phyloP scores from a whole-genome alignment of 2,329 filamentous ascomycete genomes.

The Emergomyces pasteurianus region DNA sequence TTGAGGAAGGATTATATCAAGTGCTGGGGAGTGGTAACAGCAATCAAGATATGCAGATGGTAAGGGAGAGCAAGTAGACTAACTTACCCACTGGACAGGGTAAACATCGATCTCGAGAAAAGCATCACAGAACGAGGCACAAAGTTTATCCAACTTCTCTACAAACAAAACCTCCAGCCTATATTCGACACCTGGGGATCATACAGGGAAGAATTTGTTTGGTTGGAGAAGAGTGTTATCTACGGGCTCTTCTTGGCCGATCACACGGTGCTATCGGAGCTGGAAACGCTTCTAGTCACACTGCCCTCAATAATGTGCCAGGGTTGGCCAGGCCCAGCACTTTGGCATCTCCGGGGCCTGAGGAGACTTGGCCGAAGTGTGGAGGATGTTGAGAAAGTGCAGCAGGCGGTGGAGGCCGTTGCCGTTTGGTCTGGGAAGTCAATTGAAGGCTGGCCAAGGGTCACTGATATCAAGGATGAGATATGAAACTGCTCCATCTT shows the following conservation, averaged over 20 bases:
- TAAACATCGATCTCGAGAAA: conserved; percentile 13
- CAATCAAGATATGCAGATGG: background rate
- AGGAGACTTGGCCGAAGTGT: conserved; percentile 28
- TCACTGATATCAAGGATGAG: conserved; percentile 13
- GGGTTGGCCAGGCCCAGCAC: conserved; percentile 29
- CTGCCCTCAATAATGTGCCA: conserved; percentile 35
- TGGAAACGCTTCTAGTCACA: conserved; percentile 36
- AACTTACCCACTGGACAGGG: conserved; percentile 6
- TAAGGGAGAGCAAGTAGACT: background rate
- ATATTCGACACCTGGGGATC: conserved; percentile 22
- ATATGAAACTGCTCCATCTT: background rate
- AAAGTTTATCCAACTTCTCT: conserved; percentile 19
- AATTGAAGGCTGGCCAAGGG: conserved; percentile 13
- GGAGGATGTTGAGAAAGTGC: conserved; percentile 29
- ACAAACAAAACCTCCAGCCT: conserved; percentile 18
- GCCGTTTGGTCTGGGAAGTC: conserved; percentile 13
- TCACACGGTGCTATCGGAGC: conserved; percentile 27
- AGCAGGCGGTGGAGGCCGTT: conserved; percentile 14
- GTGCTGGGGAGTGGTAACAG: background rate
- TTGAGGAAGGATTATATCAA: too few relatives aligned
- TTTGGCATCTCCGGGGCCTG: conserved; percentile 36
- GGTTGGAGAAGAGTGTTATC: conserved; percentile 60
- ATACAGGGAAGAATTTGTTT: conserved; percentile 42
- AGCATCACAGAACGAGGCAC: conserved; percentile 18
- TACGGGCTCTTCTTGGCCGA: conserved; percentile 48